phyloP scores from a whole-genome alignment of 208 protist genomes.

The Crithidia brevicula region DNA sequence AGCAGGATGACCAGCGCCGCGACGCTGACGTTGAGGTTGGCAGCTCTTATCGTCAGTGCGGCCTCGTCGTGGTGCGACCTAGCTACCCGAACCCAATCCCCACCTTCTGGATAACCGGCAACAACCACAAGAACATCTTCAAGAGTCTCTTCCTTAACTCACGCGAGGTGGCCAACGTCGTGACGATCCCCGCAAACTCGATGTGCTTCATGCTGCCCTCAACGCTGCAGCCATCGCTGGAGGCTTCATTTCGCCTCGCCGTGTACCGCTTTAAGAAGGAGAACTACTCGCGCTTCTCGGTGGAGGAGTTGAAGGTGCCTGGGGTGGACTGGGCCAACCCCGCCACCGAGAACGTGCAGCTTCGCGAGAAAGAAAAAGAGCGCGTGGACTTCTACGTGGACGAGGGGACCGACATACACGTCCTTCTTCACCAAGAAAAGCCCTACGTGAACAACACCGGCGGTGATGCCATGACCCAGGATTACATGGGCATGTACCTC shows the following conservation, averaged over 20 bases:
- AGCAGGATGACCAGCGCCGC: conserved; percentile 71
- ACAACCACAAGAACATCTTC: conserved; percentile 63
- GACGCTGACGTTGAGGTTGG: conserved; percentile 39
- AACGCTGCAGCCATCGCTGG: conserved; percentile 55
- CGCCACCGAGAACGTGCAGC: conserved; percentile 36
- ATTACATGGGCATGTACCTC: conserved; percentile 86
- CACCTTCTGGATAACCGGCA: conserved; percentile 66
- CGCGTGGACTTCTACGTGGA: conserved; percentile 86
- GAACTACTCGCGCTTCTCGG: conserved; percentile 45
- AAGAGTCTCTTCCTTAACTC: conserved; percentile 86
- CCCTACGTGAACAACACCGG: conserved; percentile 41
- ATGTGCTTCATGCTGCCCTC: conserved; percentile 78
- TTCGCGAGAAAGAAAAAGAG: conserved; percentile 56
- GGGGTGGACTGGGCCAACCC: conserved; percentile 47
- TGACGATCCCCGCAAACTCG: conserved; percentile 63
- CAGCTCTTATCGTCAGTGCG: conserved; percentile 67
- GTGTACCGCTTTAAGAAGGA: conserved; percentile 52
- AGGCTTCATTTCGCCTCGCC: conserved; percentile 50
- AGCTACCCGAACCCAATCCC: conserved; percentile 44
- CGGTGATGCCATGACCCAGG: conserved; percentile 75
- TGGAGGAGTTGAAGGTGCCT: conserved; percentile 46
- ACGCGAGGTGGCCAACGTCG: conserved; percentile 63
- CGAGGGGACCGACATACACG: conserved; percentile 63
- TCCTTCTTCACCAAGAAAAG: conserved; percentile 75
- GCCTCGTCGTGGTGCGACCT: conserved; percentile 48